Evolutionary conservation across 2,329 filamentous ascomycete genomes (phyloP), one percentile per base, ranked within the genome.

Genomic region (Ascochyta clinopodiicola): DNA sequence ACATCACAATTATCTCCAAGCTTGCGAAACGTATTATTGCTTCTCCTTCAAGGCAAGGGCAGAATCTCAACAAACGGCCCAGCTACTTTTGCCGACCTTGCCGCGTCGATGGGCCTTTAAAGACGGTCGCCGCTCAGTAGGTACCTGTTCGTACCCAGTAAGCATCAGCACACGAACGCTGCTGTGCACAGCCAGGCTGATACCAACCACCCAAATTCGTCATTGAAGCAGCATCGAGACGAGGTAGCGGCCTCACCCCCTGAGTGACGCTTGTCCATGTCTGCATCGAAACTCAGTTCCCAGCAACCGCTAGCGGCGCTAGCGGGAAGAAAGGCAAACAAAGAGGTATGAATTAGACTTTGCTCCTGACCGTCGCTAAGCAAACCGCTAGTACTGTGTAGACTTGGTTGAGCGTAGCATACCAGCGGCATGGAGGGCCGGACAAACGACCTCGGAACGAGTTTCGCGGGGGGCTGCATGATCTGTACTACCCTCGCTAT

Each of bases 401-500:
- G 17, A n/a, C 15, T 8, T 7, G 21, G 22, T n/a, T 29, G 32
- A 17, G 17, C 17, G 2, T 17, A 51, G 42, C 52, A 37, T 31
- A 29, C 19, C 37, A 38, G 22, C 52, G 43, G 52, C 36, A 46
- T 3, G 15, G 36, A 51, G 42, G 46, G 43, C 52, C 43, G 43
- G 46, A 22, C 40, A 17, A 47, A 25, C 21, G 17, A 51, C 19
- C 42, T 37, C 31, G 46, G 37, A 38, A 21, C 32, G 19, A 51
- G 36, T 45, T 24, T 50, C 47, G 42, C 46, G 25, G 27, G 46
- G 37, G 52, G 25, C 46, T 39, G 43, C 46, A 47, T 49, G 42
- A 31, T 47, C 32, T 56, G 47, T 56, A 51, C 46, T 37, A 56
- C 52, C 8, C 36, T 43, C 36, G 37, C 17, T 40, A 46, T 50